A percentile compares a stretch with the other conserved stretches of the same genome.
These are phyloP conservation scores for Panaeolus cyanescens DNA, from an alignment of 768 basidiomycete species.

Conservation along the genomic window DNA sequence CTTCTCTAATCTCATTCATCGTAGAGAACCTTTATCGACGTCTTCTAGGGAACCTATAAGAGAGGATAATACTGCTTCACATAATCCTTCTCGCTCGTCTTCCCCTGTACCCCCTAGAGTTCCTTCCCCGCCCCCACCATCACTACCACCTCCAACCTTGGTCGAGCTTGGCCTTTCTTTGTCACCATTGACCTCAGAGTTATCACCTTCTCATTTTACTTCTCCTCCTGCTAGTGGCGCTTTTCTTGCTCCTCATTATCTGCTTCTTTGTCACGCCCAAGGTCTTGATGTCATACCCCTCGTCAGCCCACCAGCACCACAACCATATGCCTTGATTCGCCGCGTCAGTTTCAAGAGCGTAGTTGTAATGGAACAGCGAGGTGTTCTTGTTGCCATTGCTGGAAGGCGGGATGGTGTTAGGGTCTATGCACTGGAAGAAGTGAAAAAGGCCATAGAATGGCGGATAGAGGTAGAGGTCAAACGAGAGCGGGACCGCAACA, in stretches of 20 bases:
- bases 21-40: slow-evolving; percentile 51
- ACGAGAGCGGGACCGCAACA: slow-evolving; percentile 71
- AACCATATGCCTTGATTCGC: slow-evolving; percentile 82
- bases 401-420: slow-evolving; percentile 85
- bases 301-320: slow-evolving; percentile 67
- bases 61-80: slow-evolving; percentile 24
- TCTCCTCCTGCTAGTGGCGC: slow-evolving; percentile 78
- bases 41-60: slow-evolving; percentile 31
- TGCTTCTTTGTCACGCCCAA: slow-evolving; percentile 83
- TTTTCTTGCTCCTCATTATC: slow-evolving; percentile 79
- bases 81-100: slow-evolving; percentile 45
- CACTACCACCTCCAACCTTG: slow-evolving; percentile 70
- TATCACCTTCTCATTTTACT: slow-evolving; percentile 77
- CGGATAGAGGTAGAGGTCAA: slow-evolving; percentile 79
- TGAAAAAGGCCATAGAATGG: slow-evolving; percentile 87
- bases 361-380: slow-evolving; percentile 92
- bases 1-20: slow-evolving; percentile 75
- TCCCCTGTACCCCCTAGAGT: slow-evolving; percentile 62
- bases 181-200: slow-evolving; percentile 62
- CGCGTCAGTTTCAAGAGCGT: slow-evolving; percentile 83
- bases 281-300: slow-evolving; percentile 87
- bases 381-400: slow-evolving; percentile 88
- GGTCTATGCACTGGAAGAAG: slow-evolving; percentile 86
- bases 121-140: slow-evolving; percentile 73
- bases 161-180: slow-evolving; percentile 76